Evolutionary conservation across 2,329 filamentous ascomycete genomes (phyloP).

Genomic region (Colletotrichum somersetense): DNA sequence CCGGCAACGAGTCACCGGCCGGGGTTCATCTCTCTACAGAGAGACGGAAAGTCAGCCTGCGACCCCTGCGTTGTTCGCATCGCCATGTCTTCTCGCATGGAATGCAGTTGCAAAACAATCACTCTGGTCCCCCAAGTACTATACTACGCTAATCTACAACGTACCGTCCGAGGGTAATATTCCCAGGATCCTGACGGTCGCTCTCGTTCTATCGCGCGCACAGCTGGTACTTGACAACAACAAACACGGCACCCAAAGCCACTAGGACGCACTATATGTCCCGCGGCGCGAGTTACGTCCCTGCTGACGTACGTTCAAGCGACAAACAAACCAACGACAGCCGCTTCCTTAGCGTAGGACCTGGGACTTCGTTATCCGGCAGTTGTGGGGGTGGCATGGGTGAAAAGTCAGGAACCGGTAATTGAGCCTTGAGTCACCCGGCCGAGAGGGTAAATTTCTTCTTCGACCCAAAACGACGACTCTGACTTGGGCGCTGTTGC

Average conservation of each 20-base stretch:
- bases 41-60: background rate
- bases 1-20: slow-evolving; percentile 11
- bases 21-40: background rate
- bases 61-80: background rate
- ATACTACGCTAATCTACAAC: too few species aligned
- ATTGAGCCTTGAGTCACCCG: background rate
- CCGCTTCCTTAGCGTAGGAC: background rate
- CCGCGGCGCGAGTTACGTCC: background rate
- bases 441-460: background rate
- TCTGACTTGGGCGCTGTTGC: background rate
- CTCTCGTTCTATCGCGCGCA: background rate
- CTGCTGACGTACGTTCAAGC: background rate
- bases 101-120: too few species aligned
- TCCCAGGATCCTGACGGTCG: background rate
- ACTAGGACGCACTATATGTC: background rate
- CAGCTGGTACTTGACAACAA: background rate
- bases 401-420: background rate
- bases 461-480: background rate
- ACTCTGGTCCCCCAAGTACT: too few species aligned
- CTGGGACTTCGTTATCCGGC: background rate
- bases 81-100: background rate
- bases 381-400: background rate
- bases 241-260: background rate
- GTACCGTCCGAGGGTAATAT: too few species aligned
- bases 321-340: background rate